Percentiles rank a stretch among this genome's conserved stretches.
phyloP scores from a whole-genome alignment of 805 yeast genomes.

The Candida namnaoensis region DNA sequence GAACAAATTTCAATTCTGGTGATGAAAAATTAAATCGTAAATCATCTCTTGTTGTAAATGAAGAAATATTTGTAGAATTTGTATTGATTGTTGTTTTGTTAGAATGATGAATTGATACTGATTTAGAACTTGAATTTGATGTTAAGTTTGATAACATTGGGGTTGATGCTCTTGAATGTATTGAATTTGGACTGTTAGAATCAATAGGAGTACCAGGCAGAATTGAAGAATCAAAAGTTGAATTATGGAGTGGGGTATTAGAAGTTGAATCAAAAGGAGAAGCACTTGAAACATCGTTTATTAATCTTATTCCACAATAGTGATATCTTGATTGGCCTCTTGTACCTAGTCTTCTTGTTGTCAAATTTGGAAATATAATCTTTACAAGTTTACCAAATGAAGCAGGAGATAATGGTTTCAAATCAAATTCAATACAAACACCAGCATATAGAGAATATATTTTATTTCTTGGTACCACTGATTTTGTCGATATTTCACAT shows the following conservation, averaged over 20 bases:
- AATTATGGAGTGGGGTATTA: conserved; percentile 16
- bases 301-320: conserved; percentile 62
- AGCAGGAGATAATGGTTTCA: conserved; percentile 65
- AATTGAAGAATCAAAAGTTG: conserved; percentile 14
- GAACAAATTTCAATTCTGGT: conserved; percentile 11
- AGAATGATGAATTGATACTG: not conserved
- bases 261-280: conserved; percentile 16
- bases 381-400: conserved; percentile 69
- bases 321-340: conserved; percentile 77
- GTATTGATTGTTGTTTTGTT: not conserved
- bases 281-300: conserved; percentile 21
- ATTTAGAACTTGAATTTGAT: not conserved
- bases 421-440: conserved; percentile 41
- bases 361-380: conserved; percentile 51
- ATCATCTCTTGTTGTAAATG: too few relatives aligned
- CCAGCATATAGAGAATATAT: conserved; percentile 61
- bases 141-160: conserved; percentile 5
- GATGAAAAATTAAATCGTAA: not conserved
- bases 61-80: too few relatives aligned
- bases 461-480: conserved; percentile 56
- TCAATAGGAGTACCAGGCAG: conserved; percentile 18
- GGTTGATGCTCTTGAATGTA: conserved; percentile 17
- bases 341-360: conserved; percentile 68
- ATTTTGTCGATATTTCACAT: conserved; percentile 39
- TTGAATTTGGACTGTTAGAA: conserved; percentile 17